phyloP scores from a whole-genome alignment of 2,329 filamentous ascomycete species.

The Fusarium pseudocircinatum region DNA sequence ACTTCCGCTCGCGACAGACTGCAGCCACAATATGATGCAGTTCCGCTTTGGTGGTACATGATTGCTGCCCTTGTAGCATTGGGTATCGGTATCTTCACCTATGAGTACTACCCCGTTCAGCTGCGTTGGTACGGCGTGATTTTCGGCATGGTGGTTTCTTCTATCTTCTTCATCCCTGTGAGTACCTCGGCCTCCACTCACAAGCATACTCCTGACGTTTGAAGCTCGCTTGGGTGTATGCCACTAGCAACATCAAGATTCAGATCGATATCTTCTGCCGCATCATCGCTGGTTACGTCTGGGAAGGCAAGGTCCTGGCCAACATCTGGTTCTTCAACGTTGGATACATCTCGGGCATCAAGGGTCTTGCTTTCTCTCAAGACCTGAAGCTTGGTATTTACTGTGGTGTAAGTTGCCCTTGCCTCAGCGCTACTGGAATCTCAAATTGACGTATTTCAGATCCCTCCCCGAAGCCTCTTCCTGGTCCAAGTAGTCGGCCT shows the following conservation, averaged over 20 bases:
- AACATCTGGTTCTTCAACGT: conserved; percentile 53
- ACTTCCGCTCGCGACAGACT: not conserved
- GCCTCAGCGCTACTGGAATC: accelerated
- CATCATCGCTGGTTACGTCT: conserved; percentile 56
- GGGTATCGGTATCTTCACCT: conserved; percentile 43
- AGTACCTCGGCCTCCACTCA: not conserved
- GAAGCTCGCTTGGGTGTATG: conserved; percentile 47
- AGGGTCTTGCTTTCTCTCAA: conserved; percentile 53
- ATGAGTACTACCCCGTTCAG: conserved; percentile 46
- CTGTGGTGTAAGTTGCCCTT: conserved; percentile 38
- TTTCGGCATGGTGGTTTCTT: conserved; percentile 41
- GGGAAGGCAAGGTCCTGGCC: conserved; percentile 53
- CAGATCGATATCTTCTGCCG: conserved; percentile 57
- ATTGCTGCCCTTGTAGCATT: conserved; percentile 29
- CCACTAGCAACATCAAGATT: conserved; percentile 55
- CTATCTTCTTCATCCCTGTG: conserved; percentile 45
- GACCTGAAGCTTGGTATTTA: conserved; percentile 59
- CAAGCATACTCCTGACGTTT: not conserved
- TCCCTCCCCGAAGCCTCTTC: conserved; percentile 57
- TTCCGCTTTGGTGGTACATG: conserved; percentile 44
- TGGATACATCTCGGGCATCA: conserved; percentile 54
- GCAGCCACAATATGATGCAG: conserved; percentile 28
- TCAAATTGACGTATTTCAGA: conserved; percentile 33
- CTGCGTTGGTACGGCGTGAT: conserved; percentile 47
- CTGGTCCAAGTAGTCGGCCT: conserved; percentile 55